These are phyloP conservation scores for Backusella macrospora DNA, from an alignment of 192 early-diverging fungal genomes.

Conservation along the genomic window DNA sequence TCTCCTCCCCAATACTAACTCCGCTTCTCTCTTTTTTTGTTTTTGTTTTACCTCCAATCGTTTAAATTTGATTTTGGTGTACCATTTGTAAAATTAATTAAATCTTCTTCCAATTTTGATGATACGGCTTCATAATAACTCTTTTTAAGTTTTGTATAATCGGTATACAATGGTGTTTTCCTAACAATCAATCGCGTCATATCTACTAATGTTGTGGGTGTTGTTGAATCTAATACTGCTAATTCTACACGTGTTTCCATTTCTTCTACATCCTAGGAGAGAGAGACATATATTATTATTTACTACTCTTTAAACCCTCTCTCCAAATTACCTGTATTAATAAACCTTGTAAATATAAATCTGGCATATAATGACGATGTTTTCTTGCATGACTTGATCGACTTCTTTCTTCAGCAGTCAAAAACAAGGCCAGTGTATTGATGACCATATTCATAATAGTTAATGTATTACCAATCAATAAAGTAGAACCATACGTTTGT, in stretches of 20 bases:
- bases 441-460: slow-evolving; percentile 62
- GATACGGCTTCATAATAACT: slow-evolving; percentile 24
- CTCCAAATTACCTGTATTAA: slow-evolving; percentile 43
- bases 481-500: slow-evolving; percentile 51
- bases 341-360: slow-evolving; percentile 54
- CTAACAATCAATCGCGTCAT: slow-evolving; percentile 45
- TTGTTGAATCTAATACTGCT: slow-evolving; percentile 47
- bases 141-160: slow-evolving; percentile 38
- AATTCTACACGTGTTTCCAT: slow-evolving; percentile 39
- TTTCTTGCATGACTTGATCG: slow-evolving; percentile 57
- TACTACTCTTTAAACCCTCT: slow-evolving; percentile 13
- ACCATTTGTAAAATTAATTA: slow-evolving; percentile 34
- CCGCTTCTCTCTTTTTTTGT: neutral
- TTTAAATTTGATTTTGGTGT: slow-evolving; percentile 29
- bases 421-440: slow-evolving; percentile 54
- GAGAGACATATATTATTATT: neutral
- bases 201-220: slow-evolving; percentile 55
- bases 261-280: slow-evolving; percentile 29
- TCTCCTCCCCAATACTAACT: neutral
- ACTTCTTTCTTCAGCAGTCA: slow-evolving; percentile 49
- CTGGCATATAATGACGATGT: slow-evolving; percentile 51
- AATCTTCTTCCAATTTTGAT: slow-evolving; percentile 32
- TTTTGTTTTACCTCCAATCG: slow-evolving; percentile 25
- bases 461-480: slow-evolving; percentile 52
- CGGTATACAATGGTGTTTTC: slow-evolving; percentile 48